A percentile compares a stretch with the other conserved stretches of the same genome.
Evolutionary conservation across 257 asterid species (phyloP).

Genomic region (Solanum ossicruentum): DNA sequence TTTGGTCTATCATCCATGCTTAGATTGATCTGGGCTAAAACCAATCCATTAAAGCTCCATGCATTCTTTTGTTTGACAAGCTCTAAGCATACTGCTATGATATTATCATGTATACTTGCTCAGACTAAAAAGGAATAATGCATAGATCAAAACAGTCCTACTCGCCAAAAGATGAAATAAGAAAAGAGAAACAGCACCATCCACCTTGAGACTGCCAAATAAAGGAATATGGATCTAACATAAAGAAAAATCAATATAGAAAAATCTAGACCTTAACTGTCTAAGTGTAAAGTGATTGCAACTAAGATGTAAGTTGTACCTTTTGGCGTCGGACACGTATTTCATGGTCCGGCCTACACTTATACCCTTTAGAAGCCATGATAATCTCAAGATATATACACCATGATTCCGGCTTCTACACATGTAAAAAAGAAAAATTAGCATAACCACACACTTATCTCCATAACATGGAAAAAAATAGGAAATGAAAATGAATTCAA

Average conservation of each 20-base stretch:
- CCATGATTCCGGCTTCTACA: constrained; percentile 30
- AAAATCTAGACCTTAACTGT: background rate
- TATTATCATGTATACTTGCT: background rate
- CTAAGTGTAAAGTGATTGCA: background rate
- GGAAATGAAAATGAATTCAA: background rate
- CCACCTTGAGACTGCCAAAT: background rate
- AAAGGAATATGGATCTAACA: background rate
- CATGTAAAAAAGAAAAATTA: background rate
- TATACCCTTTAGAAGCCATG: constrained; percentile 99
- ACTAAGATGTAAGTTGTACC: constrained; percentile 28
- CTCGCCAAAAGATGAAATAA: background rate
- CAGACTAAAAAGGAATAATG: background rate
- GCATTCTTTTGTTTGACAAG: background rate
- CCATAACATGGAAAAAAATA: background rate
- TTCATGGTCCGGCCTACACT: constrained; percentile 91
- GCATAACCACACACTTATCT: background rate
- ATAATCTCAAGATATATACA: constrained; percentile 25
- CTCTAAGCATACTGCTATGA: background rate
- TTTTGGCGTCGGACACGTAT: constrained; percentile 82
- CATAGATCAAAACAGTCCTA: background rate
- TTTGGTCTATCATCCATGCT: background rate
- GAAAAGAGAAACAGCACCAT: background rate
- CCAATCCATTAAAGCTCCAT: background rate
- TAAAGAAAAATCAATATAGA: background rate
- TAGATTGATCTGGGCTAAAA: background rate